Conservation (phyloP, 176 grass and related monocot genomes). For the Puccinellia tenuiflora region DNA sequence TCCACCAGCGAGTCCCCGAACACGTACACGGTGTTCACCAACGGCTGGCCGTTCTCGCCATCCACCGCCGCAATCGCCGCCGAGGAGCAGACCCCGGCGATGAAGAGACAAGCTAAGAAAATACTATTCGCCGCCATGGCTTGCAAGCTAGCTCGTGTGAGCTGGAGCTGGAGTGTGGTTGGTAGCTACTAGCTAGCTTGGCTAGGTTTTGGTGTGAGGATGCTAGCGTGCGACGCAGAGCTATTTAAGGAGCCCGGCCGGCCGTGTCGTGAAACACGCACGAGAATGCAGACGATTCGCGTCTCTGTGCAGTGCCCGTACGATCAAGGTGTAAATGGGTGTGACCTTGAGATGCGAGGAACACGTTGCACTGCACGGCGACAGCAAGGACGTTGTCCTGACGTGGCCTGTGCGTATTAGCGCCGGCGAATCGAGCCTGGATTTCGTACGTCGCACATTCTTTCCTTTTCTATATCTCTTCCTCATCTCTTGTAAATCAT, state of each 20-base stretch:
- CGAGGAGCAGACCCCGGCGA: neutral
- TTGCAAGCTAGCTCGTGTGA: too few relatives aligned
- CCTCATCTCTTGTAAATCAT: too few relatives aligned
- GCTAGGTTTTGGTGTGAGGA: neutral
- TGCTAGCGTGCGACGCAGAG: neutral
- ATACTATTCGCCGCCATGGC: neutral
- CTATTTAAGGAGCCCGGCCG: neutral
- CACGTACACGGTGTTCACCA: neutral
- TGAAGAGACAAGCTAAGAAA: neutral
- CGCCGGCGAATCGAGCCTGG: too few relatives aligned
- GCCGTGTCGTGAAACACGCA: neutral
- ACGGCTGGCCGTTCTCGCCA: neutral
- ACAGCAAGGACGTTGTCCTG: neutral
- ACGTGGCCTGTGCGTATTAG: neutral
- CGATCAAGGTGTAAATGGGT: neutral
- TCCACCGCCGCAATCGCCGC: neutral
- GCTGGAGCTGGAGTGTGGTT: neutral
- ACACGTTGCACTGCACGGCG: neutral
- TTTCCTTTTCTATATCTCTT: too few relatives aligned
- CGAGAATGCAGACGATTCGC: neutral
- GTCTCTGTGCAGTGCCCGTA: neutral
- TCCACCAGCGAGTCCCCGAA: slow-evolving; percentile 16
- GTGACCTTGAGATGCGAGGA: neutral
- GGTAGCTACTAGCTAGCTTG: neutral
- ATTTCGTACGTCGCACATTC: too few relatives aligned